Evolutionary conservation across 805 yeast species (phyloP).

Genomic region (Candida railenensis): DNA sequence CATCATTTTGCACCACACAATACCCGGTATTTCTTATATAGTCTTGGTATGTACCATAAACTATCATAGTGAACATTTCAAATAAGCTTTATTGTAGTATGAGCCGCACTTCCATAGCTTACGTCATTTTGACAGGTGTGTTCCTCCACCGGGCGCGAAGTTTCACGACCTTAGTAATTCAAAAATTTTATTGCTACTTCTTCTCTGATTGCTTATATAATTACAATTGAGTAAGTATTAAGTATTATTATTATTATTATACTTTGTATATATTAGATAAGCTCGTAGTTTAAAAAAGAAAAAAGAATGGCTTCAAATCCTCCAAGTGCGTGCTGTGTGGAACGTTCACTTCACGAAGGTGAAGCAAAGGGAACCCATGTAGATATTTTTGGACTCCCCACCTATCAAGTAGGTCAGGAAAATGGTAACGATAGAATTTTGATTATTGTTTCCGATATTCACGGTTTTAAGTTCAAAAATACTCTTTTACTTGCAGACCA

Average conservation of each 20-base stretch:
- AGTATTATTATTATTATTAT: background rate
- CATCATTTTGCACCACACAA: background rate
- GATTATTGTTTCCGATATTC: slow-evolving; percentile 68
- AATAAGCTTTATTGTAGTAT: too few relatives aligned
- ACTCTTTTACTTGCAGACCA: slow-evolving; percentile 61
- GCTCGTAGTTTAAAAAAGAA: background rate
- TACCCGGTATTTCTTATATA: too few relatives aligned
- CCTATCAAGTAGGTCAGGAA: slow-evolving; percentile 29
- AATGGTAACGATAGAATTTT: slow-evolving; percentile 44
- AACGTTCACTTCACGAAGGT: slow-evolving; percentile 49
- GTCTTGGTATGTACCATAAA: too few relatives aligned
- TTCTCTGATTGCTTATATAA: background rate
- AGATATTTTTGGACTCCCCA: slow-evolving; percentile 41
- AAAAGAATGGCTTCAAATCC: slow-evolving; percentile 47
- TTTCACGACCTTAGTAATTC: background rate
- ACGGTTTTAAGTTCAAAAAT: slow-evolving; percentile 61
- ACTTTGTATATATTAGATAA: background rate
- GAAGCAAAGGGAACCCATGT: slow-evolving; percentile 43
- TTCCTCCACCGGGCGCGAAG: background rate
- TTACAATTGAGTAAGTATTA: background rate
- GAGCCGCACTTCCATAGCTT: too few relatives aligned
- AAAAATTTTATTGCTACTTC: too few relatives aligned
- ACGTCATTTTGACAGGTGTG: too few relatives aligned
- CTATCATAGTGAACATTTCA: too few relatives aligned
- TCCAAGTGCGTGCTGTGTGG: slow-evolving; percentile 50